Evolutionary conservation across 2,329 filamentous ascomycete species (phyloP).

Genomic region (Nemania abortiva): DNA sequence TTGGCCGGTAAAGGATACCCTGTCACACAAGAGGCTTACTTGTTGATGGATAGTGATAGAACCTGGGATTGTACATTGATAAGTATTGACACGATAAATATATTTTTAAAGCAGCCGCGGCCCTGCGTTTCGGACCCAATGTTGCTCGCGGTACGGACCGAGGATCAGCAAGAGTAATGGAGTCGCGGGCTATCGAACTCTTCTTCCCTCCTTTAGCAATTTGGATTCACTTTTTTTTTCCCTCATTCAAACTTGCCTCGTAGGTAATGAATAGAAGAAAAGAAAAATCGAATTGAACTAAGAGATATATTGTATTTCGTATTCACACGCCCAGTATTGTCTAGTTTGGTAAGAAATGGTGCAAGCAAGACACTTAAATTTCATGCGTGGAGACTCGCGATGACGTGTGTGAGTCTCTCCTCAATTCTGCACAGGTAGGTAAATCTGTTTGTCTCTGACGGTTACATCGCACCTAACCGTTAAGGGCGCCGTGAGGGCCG

Average conservation of each 20-base stretch:
- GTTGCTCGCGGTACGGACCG: neutral
- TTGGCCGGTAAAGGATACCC: conserved; percentile 16
- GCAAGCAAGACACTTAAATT: neutral
- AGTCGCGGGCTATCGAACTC: neutral
- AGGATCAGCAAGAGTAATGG: neutral
- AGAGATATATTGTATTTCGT: neutral
- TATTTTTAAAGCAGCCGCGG: conserved; percentile 5
- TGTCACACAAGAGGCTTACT: conserved; percentile 12
- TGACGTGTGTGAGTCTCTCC: conserved; percentile 10
- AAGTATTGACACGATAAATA: conserved; percentile 7
- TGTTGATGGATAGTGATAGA: conserved; percentile 21
- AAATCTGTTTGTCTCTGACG: neutral
- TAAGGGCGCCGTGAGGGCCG: neutral
- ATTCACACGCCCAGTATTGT: neutral
- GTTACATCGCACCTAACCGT: conserved; percentile 21
- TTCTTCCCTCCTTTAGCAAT: too few species aligned
- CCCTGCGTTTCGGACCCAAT: neutral
- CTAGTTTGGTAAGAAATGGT: neutral
- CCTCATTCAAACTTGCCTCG: neutral
- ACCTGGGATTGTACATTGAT: conserved; percentile 17
- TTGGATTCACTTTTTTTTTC: neutral
- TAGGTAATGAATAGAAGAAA: too few species aligned
- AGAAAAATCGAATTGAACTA: neutral
- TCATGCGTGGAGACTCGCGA: conserved; percentile 1
- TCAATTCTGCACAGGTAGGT: neutral